Conservation (phyloP, 139 green algal genomes). For the Closterium sp. region DNA sequence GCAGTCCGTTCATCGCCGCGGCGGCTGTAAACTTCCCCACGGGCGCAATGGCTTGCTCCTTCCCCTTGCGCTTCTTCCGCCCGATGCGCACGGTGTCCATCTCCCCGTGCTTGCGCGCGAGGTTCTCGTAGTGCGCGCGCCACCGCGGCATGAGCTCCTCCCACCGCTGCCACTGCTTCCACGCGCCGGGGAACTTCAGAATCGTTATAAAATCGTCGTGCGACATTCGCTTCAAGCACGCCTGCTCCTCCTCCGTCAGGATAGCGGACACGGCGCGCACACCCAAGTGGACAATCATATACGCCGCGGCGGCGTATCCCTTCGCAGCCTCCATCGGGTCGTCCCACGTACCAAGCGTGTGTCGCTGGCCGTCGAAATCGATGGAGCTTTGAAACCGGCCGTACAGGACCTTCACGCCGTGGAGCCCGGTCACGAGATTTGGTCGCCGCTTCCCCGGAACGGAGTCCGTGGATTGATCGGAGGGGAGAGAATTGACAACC, state of each 20-base stretch:
- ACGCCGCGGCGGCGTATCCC: not conserved
- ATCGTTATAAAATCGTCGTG: not conserved
- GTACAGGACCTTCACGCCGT: not conserved
- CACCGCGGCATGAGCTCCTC: not conserved
- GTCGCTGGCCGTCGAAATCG: not conserved
- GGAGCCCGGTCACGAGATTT: not conserved
- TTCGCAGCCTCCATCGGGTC: not conserved
- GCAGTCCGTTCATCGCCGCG: not conserved
- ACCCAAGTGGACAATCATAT: not conserved
- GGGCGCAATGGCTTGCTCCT: not conserved
- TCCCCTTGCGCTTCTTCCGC: not conserved
- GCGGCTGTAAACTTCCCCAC: not conserved
- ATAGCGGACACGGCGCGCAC: not conserved
- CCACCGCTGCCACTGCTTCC: not conserved
- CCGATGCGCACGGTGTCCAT: not conserved
- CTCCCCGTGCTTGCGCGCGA: not conserved
- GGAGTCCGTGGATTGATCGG: not conserved
- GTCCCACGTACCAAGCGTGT: not conserved
- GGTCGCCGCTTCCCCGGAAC: not conserved
- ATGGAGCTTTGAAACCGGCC: not conserved
- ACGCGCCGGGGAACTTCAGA: not conserved
- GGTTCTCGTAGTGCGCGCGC: not conserved
- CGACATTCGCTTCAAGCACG: not conserved
- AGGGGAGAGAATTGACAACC: not conserved
- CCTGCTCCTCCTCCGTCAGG: not conserved